Base-by-base conservation (phyloP, 2,329 filamentous ascomycete genomes). In the Claviceps humidiphila region DNA sequence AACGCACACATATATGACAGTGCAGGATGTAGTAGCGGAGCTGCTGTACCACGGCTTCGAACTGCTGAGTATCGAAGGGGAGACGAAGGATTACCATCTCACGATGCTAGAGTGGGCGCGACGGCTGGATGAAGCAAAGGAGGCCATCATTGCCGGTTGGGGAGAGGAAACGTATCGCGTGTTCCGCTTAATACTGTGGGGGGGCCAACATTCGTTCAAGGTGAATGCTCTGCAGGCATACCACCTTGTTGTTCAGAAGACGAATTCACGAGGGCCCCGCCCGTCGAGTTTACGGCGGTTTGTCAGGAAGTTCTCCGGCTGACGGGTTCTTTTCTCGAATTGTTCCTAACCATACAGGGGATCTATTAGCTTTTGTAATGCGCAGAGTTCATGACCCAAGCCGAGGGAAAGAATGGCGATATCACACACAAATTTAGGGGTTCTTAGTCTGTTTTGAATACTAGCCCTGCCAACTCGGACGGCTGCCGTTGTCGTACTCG, bases 141-240 rank as follows among this genome's bases (percentile, higher is more conserved):
- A 52, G 3, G 46, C 38, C 40, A 22, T 52, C 22, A 48, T 52
- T 16, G 50, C 50, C 30, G 50, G 50, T 14, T 52, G 50, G 50
- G 50, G 44, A 4, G 50, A 51, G 42, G 44, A 52, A 40, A 52
- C 44, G 26, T 52, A 48, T 37, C 44, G 46, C 24, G 37, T 51
- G 17, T 48, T 52, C 24, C 50, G 50, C n/a, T 22, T 52, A n/a
- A 39, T 52, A 20, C 8, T 52, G 46, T 48, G 50, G 50, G 50
- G 49, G 14, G 39, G 50, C 2, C 38, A 52, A 40, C 44, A 52
- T 39, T 44, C 50, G 16, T 48, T 52, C 38, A 52, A 48, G 17
- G 46, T 17, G 39, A 52, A 52, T 7, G 9, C 8, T 34, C n/a
- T 52, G 37, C 50, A 52, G 44, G 50, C 45, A 40, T 48, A 52